These are phyloP conservation scores for Komagataella kurtzmanii DNA, from an alignment of 805 yeast species.

Conservation along the genomic window DNA sequence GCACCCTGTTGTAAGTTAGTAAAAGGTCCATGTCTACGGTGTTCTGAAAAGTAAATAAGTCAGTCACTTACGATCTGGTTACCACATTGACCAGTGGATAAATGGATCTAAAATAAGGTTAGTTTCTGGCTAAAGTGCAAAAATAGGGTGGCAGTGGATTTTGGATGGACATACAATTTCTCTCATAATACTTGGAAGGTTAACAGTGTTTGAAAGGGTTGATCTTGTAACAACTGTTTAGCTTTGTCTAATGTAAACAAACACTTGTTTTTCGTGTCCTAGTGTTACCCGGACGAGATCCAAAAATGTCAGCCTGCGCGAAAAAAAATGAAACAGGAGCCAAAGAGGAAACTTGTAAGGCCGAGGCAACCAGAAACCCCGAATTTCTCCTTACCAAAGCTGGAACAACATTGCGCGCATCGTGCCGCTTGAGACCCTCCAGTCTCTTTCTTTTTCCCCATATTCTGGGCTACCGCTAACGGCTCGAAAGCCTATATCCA, in stretches of 20 bases:
- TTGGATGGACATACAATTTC: neutral
- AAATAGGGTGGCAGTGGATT: neutral
- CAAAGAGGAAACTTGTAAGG: no score
- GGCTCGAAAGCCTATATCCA: neutral
- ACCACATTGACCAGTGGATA: conserved; percentile 98
- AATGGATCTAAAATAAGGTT: conserved; percentile 49
- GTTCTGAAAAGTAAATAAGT: conserved; percentile 1
- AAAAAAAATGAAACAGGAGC: no score
- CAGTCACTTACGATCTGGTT: conserved; percentile 69
- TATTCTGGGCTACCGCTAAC: neutral
- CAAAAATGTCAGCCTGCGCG: neutral
- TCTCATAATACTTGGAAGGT: neutral
- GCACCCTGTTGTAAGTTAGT: conserved; percentile 41
- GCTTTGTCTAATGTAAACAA: neutral
- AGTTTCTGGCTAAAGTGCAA: neutral
- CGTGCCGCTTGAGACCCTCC: no score
- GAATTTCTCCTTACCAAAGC: no score
- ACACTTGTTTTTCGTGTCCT: neutral
- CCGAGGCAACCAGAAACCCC: no score
- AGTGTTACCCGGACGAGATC: neutral
- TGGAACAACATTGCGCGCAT: no score
- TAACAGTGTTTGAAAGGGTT: neutral
- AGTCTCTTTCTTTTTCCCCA: neutral
- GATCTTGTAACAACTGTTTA: neutral
- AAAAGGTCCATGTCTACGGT: neutral